These are phyloP conservation scores for Solanum etuberosum DNA, from an alignment of 257 asterid species.

Conservation along the genomic window DNA sequence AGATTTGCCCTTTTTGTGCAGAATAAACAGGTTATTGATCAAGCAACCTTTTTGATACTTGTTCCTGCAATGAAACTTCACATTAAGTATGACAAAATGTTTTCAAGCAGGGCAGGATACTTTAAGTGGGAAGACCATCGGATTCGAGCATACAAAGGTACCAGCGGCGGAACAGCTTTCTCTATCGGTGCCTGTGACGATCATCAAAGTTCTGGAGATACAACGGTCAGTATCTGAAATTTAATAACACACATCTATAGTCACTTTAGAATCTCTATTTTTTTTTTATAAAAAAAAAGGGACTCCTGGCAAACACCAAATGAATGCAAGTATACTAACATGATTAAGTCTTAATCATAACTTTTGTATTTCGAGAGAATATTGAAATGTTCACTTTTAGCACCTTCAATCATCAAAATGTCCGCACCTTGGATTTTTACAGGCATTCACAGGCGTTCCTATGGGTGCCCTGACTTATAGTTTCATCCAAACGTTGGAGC, in stretches of 20 bases:
- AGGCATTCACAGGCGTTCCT: conserved; percentile 46
- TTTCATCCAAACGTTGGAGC: conserved; percentile 43
- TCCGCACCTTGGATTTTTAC: neutral
- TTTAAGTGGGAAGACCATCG: conserved; percentile 55
- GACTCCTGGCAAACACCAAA: neutral
- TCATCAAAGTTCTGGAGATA: conserved; percentile 68
- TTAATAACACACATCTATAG: neutral
- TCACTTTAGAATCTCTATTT: neutral
- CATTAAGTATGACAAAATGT: neutral
- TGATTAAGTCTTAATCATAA: neutral
- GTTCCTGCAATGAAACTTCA: neutral
- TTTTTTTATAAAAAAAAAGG: neutral
- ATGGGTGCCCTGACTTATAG: conserved; percentile 62
- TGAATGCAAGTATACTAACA: neutral
- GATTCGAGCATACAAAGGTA: conserved; percentile 34
- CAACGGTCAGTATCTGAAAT: conserved; percentile 36
- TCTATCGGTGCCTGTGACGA: conserved; percentile 80
- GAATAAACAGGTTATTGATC: conserved; percentile 39
- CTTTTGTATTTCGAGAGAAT: neutral
- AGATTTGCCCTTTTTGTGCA: conserved; percentile 56
- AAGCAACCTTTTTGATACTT: neutral
- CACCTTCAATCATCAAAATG: neutral
- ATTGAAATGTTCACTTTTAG: neutral
- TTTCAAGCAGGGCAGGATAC: conserved; percentile 25
- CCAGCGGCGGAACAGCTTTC: conserved; percentile 67